Conservation (phyloP, 805 yeast genomes). For the Wickerhamiella musiphila region DNA sequence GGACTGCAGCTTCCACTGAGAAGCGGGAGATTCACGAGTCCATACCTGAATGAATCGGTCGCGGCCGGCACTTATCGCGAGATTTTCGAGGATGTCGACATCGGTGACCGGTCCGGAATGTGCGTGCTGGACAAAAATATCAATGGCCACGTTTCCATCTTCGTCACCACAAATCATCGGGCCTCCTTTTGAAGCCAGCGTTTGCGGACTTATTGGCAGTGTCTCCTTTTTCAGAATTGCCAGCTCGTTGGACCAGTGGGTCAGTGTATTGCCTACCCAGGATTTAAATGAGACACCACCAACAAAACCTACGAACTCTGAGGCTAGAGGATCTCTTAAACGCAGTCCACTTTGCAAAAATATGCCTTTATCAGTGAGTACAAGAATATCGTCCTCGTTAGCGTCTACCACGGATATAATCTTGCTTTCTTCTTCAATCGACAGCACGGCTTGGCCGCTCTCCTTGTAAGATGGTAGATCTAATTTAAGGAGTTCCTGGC, state of each 20-base stretch:
- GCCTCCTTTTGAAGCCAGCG: too few species aligned
- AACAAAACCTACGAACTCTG: background rate
- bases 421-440: background rate
- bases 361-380: background rate
- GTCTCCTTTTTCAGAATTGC: background rate
- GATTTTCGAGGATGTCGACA: conserved; percentile 2
- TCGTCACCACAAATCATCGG: conserved; percentile 4
- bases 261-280: background rate
- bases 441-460: background rate
- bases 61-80: conserved; percentile 7
- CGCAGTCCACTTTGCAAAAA: background rate
- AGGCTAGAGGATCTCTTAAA: background rate
- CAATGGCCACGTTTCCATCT: conserved; percentile 4
- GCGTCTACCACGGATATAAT: too few species aligned
- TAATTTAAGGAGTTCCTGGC: background rate
- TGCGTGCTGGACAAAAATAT: conserved; percentile 5
- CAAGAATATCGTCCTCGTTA: conserved; percentile 1
- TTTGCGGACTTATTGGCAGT: background rate
- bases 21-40: conserved; percentile 3
- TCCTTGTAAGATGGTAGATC: background rate
- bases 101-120: conserved; percentile 15
- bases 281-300: background rate
- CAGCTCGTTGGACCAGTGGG: background rate
- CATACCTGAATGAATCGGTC: conserved; percentile 15
- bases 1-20: conserved; percentile 41